Base-by-base conservation (phyloP, 1,284 basidiomycete genomes). In the Irpex sp. region DNA sequence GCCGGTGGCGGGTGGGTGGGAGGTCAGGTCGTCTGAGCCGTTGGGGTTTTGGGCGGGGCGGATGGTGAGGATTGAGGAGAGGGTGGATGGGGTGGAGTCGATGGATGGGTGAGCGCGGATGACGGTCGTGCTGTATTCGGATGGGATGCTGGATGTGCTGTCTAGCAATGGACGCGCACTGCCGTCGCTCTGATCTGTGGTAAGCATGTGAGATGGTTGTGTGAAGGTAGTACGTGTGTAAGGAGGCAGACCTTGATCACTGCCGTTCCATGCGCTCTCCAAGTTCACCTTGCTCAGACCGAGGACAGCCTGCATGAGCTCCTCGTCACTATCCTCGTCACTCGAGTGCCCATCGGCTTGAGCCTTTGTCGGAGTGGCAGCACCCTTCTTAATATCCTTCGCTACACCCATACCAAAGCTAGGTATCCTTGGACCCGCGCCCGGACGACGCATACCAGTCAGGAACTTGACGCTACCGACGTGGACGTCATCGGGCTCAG, bases 401-500 rank as follows among this genome's bases (percentile, higher is more conserved):
- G 81, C 90, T 46, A 92, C 79, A 19, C 88, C 90, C 76, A 87
- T 78, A 0, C 91, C 91, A 72, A 95, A 96, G 76, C 92, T 94
- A 0, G 94, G 94, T 63, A 96, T 91, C 17, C 93, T 81, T 9
- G 89, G 92, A 0, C 82, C 86, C 0, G 78, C 75, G 26, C 76
- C 76, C 9, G 86, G 84, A 39, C 88, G 80, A 68, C 84, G 86
- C 5, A 79, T 81, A 6, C 84, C 83, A 0, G 84, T 86, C 78
- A 91, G 85, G 67, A 93, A 92, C 68, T 88, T 90, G 74, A 97
- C 80, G 65, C 91, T 95, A 1, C 96, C 95, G 31, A 97, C 85
- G 75, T 96, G 90, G 54, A 87, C 79, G 65, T 90, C 87, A 46
- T 85, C 83, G 3, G 81, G 81, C 66, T 89, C 87, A 35, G 79